These are phyloP conservation scores for Caloboletus firmus DNA, from an alignment of 1,284 basidiomycete species.

Conservation along the genomic window DNA sequence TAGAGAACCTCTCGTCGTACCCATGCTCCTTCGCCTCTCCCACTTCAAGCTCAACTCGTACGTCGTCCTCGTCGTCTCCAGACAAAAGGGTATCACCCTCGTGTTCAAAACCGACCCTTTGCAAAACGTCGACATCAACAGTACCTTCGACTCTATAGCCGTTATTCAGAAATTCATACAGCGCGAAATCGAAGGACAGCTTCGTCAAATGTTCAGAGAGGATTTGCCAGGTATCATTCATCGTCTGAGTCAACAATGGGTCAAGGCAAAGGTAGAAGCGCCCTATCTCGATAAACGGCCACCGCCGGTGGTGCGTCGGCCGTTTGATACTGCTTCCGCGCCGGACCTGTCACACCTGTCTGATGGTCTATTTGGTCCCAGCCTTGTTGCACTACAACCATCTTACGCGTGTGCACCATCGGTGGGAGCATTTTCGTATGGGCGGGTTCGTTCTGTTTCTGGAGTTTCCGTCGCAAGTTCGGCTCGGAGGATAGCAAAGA, in stretches of 20 bases:
- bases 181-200: conserved; percentile 93
- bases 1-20: conserved; percentile 90
- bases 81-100: conserved; percentile 95
- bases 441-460: conserved; percentile 26
- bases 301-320: conserved; percentile 36
- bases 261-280: conserved; percentile 81
- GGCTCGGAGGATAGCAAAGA: conserved; percentile 26
- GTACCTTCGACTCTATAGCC: conserved; percentile 97
- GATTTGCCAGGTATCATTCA: conserved; percentile 98
- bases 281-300: conserved; percentile 64
- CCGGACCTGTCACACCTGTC: conserved; percentile 24
- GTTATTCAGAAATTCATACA: conserved; percentile 98
- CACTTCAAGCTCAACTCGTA: conserved; percentile 93
- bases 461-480: conserved; percentile 40
- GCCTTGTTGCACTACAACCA: conserved; percentile 9
- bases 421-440: conserved; percentile 21
- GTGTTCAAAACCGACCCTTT: conserved; percentile 99
- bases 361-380: conserved; percentile 12
- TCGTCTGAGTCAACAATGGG: conserved; percentile 92
- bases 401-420: conserved; percentile 21
- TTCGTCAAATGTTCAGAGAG: conserved; percentile 97
- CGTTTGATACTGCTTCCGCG: conserved; percentile 31
- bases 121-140: conserved; percentile 96
- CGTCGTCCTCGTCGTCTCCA: conserved; percentile 96
- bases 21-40: conserved; percentile 97